phyloP scores from a whole-genome alignment of 306 rosid species.

The Abrus pulchellus region DNA sequence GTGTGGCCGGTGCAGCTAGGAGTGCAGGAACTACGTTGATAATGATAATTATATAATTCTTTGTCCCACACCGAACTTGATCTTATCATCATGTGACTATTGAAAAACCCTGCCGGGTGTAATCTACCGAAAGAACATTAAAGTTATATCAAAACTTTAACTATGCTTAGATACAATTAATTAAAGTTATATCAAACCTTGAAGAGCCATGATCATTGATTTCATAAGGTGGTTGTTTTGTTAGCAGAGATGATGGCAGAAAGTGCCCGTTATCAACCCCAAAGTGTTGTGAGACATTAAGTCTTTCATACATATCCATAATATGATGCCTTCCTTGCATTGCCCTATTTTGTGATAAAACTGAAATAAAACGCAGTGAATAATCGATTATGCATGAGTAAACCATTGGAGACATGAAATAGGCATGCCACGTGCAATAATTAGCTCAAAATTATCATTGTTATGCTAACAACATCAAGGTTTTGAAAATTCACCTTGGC shows the following conservation, averaged over 20 bases:
- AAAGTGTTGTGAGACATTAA: conserved; percentile 54
- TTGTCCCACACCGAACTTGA: conserved; percentile 49
- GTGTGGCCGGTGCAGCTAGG: conserved; percentile 39
- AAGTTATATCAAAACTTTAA: neutral
- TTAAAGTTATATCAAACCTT: conserved; percentile 52
- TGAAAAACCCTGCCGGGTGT: conserved; percentile 35
- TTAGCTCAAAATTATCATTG: neutral
- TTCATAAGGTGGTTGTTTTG: conserved; percentile 47
- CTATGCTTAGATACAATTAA: neutral
- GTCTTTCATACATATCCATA: conserved; percentile 61
- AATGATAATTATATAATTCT: conserved; percentile 42
- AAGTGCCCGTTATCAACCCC: conserved; percentile 49
- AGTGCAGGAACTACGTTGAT: conserved; percentile 38
- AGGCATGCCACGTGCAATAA: neutral
- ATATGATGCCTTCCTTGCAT: conserved; percentile 63
- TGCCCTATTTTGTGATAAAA: conserved; percentile 55
- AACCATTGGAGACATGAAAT: conserved; percentile 38
- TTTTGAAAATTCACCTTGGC: conserved; percentile 70
- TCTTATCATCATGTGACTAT: conserved; percentile 43
- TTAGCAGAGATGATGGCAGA: conserved; percentile 47
- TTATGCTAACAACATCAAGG: conserved; percentile 18
- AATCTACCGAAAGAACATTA: conserved; percentile 46
- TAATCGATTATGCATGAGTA: conserved; percentile 28
- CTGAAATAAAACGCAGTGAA: conserved; percentile 55
- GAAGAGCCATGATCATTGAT: conserved; percentile 51